A percentile compares a stretch with the other conserved stretches of the same genome.
These are phyloP conservation scores for Canavalia ensiformis DNA, from an alignment of 306 rosid species.

Conservation along the genomic window DNA sequence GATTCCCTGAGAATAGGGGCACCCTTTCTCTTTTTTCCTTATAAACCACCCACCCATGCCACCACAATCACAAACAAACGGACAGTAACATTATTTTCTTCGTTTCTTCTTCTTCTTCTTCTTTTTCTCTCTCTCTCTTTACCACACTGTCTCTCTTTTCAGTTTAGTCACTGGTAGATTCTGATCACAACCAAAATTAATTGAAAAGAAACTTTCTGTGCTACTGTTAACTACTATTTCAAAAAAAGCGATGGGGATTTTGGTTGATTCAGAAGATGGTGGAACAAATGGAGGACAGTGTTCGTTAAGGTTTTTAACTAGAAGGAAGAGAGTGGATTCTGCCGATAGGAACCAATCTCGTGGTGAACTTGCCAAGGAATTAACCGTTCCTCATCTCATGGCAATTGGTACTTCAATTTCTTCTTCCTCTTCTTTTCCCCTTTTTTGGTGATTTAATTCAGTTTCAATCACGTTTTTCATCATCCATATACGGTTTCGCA, in stretches of 20 bases:
- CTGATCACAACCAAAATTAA: not conserved
- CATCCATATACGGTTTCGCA: not conserved
- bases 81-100: not conserved
- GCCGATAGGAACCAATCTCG: constrained; percentile 36
- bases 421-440: not conserved
- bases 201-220: not conserved
- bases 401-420: constrained; percentile 68
- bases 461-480: not conserved
- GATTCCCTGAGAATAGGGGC: not conserved
- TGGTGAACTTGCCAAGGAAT: constrained; percentile 76
- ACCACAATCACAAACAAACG: not conserved
- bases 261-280: constrained; percentile 55
- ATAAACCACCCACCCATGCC: not conserved
- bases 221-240: not conserved
- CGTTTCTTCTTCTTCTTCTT: not conserved
- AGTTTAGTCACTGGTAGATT: not conserved
- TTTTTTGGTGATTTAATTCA: not conserved
- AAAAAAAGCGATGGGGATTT: constrained; percentile 62
- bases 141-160: not conserved
- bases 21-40: not conserved
- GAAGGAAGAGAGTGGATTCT: constrained; percentile 88
- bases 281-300: constrained; percentile 47
- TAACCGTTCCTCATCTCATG: constrained; percentile 77
- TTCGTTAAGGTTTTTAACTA: constrained; percentile 65
- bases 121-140: not conserved